Conservation (phyloP, 1,139 yeast genomes). For the Blastobotrys niveus region DNA sequence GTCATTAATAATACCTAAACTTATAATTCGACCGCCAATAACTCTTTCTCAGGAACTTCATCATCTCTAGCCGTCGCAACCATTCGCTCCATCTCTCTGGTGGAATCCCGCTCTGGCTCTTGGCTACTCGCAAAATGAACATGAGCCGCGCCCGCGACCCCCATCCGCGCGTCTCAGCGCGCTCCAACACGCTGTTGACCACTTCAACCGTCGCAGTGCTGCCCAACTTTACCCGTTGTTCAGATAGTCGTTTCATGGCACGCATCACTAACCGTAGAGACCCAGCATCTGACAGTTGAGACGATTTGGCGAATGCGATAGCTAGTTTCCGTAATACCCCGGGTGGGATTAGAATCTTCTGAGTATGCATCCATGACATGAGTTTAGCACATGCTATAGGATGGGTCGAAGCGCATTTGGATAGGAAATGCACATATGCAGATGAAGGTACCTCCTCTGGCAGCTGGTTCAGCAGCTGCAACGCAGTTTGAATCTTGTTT, state of each 20-base stretch:
- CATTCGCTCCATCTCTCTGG: conserved; percentile 17
- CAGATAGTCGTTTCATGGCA: conserved; percentile 13
- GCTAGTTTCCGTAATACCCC: conserved; percentile 19
- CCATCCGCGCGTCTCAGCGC: conserved; percentile 18
- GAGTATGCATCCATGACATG: conserved; percentile 17
- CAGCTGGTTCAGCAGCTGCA: neutral
- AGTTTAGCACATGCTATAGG: conserved; percentile 20
- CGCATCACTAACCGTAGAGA: conserved; percentile 17
- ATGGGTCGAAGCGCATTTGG: conserved; percentile 15
- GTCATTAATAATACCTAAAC: neutral
- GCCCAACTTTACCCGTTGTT: conserved; percentile 13
- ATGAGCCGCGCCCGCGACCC: conserved; percentile 23
- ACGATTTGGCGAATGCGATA: conserved; percentile 14
- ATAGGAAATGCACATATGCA: conserved; percentile 16
- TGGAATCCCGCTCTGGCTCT: conserved; percentile 16
- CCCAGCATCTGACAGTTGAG: conserved; percentile 20
- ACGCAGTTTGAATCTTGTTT: neutral
- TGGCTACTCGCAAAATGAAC: conserved; percentile 25
- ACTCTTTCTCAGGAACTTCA: conserved; percentile 20
- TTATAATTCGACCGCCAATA: conserved; percentile 18
- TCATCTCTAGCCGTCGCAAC: conserved; percentile 17
- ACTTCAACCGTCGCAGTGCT: conserved; percentile 8
- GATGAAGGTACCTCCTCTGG: neutral
- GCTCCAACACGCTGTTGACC: conserved; percentile 20
- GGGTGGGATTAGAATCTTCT: conserved; percentile 13